Evolutionary conservation across 129 eudicot species (phyloP), one percentile per base, ranked within the genome.

Genomic region (Arctium minus): DNA sequence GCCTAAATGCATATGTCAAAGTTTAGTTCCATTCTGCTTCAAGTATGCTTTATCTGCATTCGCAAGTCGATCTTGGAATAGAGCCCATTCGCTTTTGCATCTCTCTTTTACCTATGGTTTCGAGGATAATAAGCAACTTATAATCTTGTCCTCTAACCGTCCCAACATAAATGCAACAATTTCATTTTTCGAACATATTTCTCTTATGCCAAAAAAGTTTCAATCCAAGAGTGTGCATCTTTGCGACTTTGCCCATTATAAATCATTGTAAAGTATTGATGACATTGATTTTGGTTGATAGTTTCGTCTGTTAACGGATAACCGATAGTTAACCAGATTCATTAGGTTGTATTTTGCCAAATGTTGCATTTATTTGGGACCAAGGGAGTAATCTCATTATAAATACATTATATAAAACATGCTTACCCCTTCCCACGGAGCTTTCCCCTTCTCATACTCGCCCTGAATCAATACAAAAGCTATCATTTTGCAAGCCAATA

Each of bases 21-120:
- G 75, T 84, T 79, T 78, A 64, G 87, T 84, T 74, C 42, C 68
- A 15, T 84, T 84, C 75, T 79, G 87, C 70, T 72, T 79, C 42
- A 73, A 92, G 84, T 94, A 94, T 1, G 83, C 89, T 84, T 83
- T 87, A 74, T 94, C 98, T 6, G 98, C 98, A 39, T 40, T 73
- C 5, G 3, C 84, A 82, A 94, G 67, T 18, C 98, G 90, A 37
- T 82, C 85, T 76, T 84, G 92, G 84, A 94, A 94, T 86, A 90
- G 88, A 60, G 79, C 88, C 98, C 97, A 94, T 82, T 94, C 98
- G 12, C 72, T 82, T 81, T 29, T 74, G 77, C 98, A 94, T 88
- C 98, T 92, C n/a, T 64, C 87, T 80, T 90, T 86, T 64, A 94
- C 98, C 98, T 94, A 80, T 56, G 37, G 30, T 56, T 56, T 15